A percentile compares a stretch with the other conserved stretches of the same genome.
phyloP scores from a whole-genome alignment of 768 basidiomycete species.

The Baorangia bicolor region DNA sequence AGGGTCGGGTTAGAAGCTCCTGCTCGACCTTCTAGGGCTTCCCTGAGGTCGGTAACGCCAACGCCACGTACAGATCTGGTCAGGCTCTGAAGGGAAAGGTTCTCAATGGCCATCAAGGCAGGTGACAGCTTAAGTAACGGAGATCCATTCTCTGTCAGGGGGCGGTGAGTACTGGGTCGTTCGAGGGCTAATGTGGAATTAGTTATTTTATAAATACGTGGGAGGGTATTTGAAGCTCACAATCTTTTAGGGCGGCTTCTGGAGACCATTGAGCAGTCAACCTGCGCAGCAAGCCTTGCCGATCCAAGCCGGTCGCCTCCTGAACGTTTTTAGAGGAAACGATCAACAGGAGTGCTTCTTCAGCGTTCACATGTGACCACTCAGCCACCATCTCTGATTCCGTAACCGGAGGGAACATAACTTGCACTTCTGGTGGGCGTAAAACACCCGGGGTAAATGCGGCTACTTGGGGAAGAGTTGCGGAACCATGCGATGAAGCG shows the following conservation, averaged over 20 bases:
- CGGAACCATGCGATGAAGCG: constrained; percentile 38
- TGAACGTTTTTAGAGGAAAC: constrained; percentile 54
- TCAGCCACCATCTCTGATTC: constrained; percentile 20
- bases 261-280: constrained; percentile 69
- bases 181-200: constrained; percentile 49
- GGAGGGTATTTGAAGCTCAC: constrained; percentile 45
- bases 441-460: constrained; percentile 40
- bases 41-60: constrained; percentile 84
- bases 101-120: constrained; percentile 88
- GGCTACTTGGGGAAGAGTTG: constrained; percentile 37
- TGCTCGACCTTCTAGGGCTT: constrained; percentile 83
- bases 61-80: constrained; percentile 76
- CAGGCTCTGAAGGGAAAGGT: constrained; percentile 83
- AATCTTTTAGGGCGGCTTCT: constrained; percentile 69
- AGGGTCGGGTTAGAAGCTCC: constrained; percentile 80
- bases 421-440: constrained; percentile 43
- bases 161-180: constrained; percentile 51
- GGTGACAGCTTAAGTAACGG: constrained; percentile 81
- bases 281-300: constrained; percentile 50
- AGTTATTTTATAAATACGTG: constrained; percentile 12
- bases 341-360: constrained; percentile 56
- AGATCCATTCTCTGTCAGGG: constrained; percentile 66
- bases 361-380: constrained; percentile 47
- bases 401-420: constrained; percentile 39
- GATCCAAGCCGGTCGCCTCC: constrained; percentile 63